These are phyloP conservation scores for Fusarium pseudocircinatum DNA, from an alignment of 2,329 filamentous ascomycete species.

Conservation along the genomic window DNA sequence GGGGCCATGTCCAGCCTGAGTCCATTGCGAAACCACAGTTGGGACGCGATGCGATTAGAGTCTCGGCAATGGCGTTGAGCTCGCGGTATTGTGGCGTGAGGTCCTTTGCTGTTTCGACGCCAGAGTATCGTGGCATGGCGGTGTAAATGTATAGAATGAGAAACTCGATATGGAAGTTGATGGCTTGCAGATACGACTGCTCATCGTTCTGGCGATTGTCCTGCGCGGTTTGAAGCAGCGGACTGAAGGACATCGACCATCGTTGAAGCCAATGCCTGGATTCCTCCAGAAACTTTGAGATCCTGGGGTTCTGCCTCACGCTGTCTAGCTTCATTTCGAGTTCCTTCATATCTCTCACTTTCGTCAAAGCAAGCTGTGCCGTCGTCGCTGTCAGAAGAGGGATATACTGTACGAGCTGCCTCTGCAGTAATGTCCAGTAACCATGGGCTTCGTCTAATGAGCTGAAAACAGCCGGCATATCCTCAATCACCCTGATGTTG, in stretches of 20 bases:
- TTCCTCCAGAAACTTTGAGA: slow-evolving; percentile 49
- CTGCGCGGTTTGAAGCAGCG: slow-evolving; percentile 45
- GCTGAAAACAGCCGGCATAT: slow-evolving; percentile 47
- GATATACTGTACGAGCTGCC: slow-evolving; percentile 50
- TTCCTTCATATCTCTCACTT: slow-evolving; percentile 40
- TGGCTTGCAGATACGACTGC: slow-evolving; percentile 48
- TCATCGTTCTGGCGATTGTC: slow-evolving; percentile 38
- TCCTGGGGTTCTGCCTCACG: slow-evolving; percentile 43
- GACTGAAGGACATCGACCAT: slow-evolving; percentile 53
- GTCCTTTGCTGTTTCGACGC: slow-evolving; percentile 48
- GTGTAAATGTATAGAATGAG: slow-evolving; percentile 54
- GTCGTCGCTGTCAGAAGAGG: slow-evolving; percentile 48
- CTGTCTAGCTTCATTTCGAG: slow-evolving; percentile 46
- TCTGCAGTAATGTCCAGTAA: slow-evolving; percentile 52
- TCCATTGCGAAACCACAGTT: slow-evolving; percentile 58
- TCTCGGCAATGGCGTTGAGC: slow-evolving; percentile 51
- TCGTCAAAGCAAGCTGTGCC: slow-evolving; percentile 44
- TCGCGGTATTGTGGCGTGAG: slow-evolving; percentile 56
- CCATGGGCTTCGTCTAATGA: slow-evolving; percentile 49
- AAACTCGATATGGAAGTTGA: slow-evolving; percentile 55
- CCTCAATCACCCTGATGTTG: slow-evolving; percentile 45
- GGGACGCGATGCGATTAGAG: slow-evolving; percentile 48
- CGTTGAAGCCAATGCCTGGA: slow-evolving; percentile 51
- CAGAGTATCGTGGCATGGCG: slow-evolving; percentile 50
- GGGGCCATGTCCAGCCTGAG: slow-evolving; percentile 56